These are phyloP conservation scores for Colletotrichum sp. DNA, from an alignment of 2,329 filamentous ascomycete genomes.

Conservation along the genomic window DNA sequence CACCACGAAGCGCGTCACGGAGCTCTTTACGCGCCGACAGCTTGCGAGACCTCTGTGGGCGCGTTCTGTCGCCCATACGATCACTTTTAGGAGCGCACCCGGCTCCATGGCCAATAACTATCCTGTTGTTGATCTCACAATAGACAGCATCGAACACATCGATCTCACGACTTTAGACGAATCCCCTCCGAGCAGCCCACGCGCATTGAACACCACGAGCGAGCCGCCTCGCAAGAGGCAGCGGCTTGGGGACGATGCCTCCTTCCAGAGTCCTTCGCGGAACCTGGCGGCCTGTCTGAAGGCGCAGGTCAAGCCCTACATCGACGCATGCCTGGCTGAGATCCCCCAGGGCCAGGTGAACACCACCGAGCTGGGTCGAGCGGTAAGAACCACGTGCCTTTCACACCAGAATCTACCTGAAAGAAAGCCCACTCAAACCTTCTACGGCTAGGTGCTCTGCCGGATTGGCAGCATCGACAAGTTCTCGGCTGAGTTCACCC, in stretches of 20 bases:
- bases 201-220: background rate
- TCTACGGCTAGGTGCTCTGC: background rate
- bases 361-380: slow-evolving; percentile 30
- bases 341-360: slow-evolving; percentile 28
- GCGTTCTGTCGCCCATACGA: background rate
- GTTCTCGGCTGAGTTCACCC: background rate
- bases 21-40: background rate
- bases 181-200: slow-evolving; percentile 13
- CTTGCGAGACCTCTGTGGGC: background rate
- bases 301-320: slow-evolving; percentile 36
- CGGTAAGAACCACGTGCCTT: slow-evolving; percentile 29
- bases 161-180: slow-evolving; percentile 29
- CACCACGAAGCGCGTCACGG: background rate
- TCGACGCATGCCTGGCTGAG: slow-evolving; percentile 28
- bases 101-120: background rate
- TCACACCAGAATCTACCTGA: slow-evolving; percentile 20
- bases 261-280: slow-evolving; percentile 3
- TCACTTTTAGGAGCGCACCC: background rate
- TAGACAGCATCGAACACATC: slow-evolving; percentile 26
- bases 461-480: background rate
- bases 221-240: slow-evolving; percentile 35
- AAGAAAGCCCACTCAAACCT: background rate
- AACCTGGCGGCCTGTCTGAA: slow-evolving; percentile 29
- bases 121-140: background rate
- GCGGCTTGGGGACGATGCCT: slow-evolving; percentile 27